Evolutionary conservation across 345 rosid species (phyloP), one percentile per base, ranked within the genome.

Genomic region (Mangifera indica): DNA sequence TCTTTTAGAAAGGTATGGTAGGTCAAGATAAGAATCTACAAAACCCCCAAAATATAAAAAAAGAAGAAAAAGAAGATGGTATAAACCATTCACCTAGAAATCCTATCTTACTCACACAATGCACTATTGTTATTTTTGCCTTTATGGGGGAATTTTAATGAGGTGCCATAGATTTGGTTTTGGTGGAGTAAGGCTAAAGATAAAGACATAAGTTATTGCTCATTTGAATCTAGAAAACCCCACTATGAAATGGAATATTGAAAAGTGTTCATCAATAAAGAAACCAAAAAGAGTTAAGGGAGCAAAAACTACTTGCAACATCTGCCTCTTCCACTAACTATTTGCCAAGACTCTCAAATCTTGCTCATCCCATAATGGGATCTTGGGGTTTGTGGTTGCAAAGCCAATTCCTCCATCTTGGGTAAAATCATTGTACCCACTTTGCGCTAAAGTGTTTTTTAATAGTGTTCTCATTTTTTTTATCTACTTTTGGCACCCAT

Each of bases 401-500:
- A 74, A 57, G 79, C 82, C 75, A 74, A 78, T 75, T 60, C 69
- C 76, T 67, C 58, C 62, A 69, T 77, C 79, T 72, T 60, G 73
- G 74, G 72, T 74, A 74, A 71, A 77, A 76, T 76, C 57, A 79
- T 74, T 73, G 57, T 63, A 63, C 68, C 64, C 58, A 59, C 78
- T 80, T 73, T 67, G 76, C 62, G 42, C 62, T 46, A 64, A 71
- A 70, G 63, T 60, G 70, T 76, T 76, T 76, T 70, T 22, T 0
- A 78, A 80, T 62, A 80, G 79, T 78, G 42, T 37, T 37, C 60
- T 24, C n/a, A 15, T 49, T 71, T 76, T n/a, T n/a, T 66, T 73
- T 84, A 82, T 84, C 81, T 72, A 78, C 64, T 73, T 78, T 79
- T 83, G 83, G 77, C 88, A 74, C 82, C 67, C 82, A 75, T 76